Conservation (phyloP, 495 filamentous ascomycete genomes). For the Daldinia grandis region DNA sequence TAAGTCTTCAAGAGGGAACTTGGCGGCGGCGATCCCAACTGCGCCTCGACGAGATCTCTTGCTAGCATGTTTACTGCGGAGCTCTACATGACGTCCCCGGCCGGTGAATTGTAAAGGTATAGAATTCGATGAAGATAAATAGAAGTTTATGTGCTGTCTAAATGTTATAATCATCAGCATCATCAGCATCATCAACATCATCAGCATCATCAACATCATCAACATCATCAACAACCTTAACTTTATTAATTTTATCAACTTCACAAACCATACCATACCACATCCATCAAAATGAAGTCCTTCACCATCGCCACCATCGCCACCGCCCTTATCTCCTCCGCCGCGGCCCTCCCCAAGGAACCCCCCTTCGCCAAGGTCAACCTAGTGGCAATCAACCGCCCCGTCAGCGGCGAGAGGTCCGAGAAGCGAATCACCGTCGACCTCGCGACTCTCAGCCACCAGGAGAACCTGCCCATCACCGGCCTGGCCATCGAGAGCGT, state of each 20-base stretch:
- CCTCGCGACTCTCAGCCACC: not conserved
- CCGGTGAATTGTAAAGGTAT: not conserved
- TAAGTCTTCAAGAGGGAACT: not conserved
- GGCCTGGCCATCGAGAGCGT: not conserved
- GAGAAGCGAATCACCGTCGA: not conserved
- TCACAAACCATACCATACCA: not conserved
- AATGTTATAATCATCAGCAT: not conserved
- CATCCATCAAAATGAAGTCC: constrained; percentile 1
- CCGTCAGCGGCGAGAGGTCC: not conserved
- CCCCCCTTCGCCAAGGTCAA: not conserved
- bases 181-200: not conserved
- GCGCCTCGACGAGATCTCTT: not conserved
- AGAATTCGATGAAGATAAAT: not conserved
- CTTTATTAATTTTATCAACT: not conserved
- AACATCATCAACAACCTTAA: not conserved
- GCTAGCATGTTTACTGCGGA: not conserved
- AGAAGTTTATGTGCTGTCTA: not conserved
- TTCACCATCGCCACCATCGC: not conserved
- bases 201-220: not conserved
- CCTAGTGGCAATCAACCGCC: not conserved
- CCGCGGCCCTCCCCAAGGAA: not conserved
- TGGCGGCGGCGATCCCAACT: not conserved
- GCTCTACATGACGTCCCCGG: not conserved
- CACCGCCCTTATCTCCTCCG: not conserved
- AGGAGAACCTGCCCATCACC: not conserved